Conservation (phyloP, 306 rosid genomes). For the Prunus mongolica region DNA sequence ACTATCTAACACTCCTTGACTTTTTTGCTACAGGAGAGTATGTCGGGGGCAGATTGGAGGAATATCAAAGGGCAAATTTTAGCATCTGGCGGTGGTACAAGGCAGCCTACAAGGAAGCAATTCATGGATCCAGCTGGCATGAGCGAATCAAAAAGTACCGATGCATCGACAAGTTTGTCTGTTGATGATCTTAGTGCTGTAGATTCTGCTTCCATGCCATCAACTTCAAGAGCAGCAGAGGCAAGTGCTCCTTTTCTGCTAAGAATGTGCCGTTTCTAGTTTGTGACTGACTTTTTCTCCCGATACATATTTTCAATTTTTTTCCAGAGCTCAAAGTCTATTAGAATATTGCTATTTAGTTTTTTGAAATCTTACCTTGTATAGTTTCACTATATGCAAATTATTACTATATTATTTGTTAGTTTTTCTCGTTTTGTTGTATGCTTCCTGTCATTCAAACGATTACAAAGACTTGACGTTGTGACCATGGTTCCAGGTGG, state of each 20-base stretch:
- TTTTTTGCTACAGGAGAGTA: conserved; percentile 51
- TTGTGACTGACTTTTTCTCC: no score
- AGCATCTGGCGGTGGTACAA: conserved; percentile 53
- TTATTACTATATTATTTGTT: background rate
- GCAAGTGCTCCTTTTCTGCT: conserved; percentile 35
- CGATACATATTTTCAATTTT: no score
- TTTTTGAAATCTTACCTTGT: background rate
- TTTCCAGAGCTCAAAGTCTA: no score
- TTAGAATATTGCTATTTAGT: background rate
- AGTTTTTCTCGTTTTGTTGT: background rate
- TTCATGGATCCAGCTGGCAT: conserved; percentile 63
- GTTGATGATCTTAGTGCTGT: conserved; percentile 65
- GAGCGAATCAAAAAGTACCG: conserved; percentile 79
- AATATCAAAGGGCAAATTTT: conserved; percentile 77
- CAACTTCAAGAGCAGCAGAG: conserved; percentile 83
- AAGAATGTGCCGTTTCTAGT: background rate
- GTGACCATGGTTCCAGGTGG: conserved; percentile 38
- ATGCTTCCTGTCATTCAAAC: background rate
- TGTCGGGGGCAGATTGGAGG: conserved; percentile 73
- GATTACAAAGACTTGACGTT: background rate
- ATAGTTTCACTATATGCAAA: background rate
- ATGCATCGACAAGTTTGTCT: conserved; percentile 79
- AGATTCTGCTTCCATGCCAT: conserved; percentile 73
- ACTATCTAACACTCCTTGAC: background rate
- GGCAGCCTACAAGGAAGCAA: conserved; percentile 69